Conservation (phyloP, 257 asterid species). For the Osmanthus fragrans region DNA sequence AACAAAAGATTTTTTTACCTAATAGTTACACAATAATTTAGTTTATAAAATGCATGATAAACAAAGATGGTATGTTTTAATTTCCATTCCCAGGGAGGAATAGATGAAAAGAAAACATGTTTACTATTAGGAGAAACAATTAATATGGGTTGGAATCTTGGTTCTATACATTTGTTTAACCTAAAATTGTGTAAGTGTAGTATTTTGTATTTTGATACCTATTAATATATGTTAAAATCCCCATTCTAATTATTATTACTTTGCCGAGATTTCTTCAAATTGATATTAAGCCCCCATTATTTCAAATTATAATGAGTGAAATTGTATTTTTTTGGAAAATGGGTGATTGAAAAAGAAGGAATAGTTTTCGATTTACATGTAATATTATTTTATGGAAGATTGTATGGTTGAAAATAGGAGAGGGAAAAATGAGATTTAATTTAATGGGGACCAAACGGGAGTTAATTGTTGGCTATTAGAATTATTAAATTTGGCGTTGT, state of each 20-base stretch:
- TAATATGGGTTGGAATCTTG: background rate
- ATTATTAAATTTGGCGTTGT: background rate
- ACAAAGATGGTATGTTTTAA: background rate
- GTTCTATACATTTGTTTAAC: background rate
- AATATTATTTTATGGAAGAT: no score
- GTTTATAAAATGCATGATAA: background rate
- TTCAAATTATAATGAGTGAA: no score
- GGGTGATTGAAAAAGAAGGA: no score
- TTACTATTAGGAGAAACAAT: background rate
- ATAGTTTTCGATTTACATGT: no score
- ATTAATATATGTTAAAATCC: background rate
- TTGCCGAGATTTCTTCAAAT: no score
- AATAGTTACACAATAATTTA: background rate
- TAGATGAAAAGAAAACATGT: background rate
- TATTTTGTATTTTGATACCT: background rate
- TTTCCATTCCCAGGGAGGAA: background rate
- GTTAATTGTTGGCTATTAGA: background rate
- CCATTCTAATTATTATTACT: background rate
- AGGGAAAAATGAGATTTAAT: no score
- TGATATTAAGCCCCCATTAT: background rate
- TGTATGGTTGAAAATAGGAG: no score
- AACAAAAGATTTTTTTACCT: background rate
- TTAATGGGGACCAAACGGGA: no score
- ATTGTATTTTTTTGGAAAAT: no score
- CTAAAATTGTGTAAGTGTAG: background rate